Base-by-base conservation (phyloP, 1,139 yeast genomes). In the Candida freyschussii region DNA sequence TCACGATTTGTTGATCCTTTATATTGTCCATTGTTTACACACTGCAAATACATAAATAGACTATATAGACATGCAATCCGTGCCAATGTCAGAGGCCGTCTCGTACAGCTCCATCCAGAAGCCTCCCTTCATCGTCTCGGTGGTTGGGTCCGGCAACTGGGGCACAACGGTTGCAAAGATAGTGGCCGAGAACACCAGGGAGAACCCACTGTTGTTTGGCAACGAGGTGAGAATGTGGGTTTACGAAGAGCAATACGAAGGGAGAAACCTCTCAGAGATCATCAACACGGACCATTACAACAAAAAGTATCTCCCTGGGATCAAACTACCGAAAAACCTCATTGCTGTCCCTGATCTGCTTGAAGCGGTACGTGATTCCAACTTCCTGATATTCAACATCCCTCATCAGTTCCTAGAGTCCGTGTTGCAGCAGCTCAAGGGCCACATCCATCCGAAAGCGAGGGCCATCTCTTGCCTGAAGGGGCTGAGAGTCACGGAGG, bases 151-250 rank as follows among this genome's bases (percentile, higher is more conserved):
- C 10, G 91, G 91, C 52, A 81, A 81, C 58, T 81, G 91, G 96
- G 97, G 97, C 39, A 85, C 96, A 23, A 89, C 96, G 6, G 87
- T 89, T 35, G 96, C 96, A 45, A 89, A 89, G 63, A 80, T 89
- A 32, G 79, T 87, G 24, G 87, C 96, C 22, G 96, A 89, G 61
- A 87, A 86, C 62, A 66, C 89, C 29, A 67, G 67, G 25, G 79
- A 72, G 48, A 71, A 82, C 61, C 77, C 86, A 16, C 67, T 75
- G 26, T 60, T 83, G 44, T 89, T 89, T 56, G 72, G 74, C 33
- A 60, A 64, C 37, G 63, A 71, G 30, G 96, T 89, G 28, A 75
- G 78, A 49, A 87, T 89, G 96, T 89, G 97, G 97, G 97, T 89
- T 18, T 84, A 69, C 53, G 89, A 89, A 60, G 97, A 89, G 63